Base-by-base conservation (phyloP, 2,329 filamentous ascomycete genomes). In the Colletotrichum navitas region DNA sequence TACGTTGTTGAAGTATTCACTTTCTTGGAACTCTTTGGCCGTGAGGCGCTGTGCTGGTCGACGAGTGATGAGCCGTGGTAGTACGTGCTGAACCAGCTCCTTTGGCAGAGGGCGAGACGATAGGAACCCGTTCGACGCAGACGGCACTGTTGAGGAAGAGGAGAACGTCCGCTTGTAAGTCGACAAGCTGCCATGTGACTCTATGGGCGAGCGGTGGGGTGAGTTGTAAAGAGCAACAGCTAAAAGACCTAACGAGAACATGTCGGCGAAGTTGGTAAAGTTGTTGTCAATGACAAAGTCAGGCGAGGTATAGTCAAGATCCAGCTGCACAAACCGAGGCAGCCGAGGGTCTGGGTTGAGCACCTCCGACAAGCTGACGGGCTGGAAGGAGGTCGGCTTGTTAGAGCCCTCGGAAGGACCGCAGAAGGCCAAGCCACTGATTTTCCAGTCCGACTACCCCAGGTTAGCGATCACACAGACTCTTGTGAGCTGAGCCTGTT, bases 1-100 rank as follows among this genome's bases (percentile, higher is more conserved):
- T 56, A 98, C 93, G 77, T 98, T 99, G 82, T 99, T 94, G 79
- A 99, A 99, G 79, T 97, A 99, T 75, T 94, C 91, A 77, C 94
- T 97, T 80, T 98, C 90, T 79, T 99, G 96, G 76, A 99, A 98
- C 76, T 97, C 95, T 65, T 89, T 90, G 5, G 95, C 94, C 34
- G 91, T 94, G 84, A 98, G 89, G 55, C 96, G 90, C 79, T 97
- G 93, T 3, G 94, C 94, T 3, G 96, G 94, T 66, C 94, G 87
- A 74, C 96, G 88, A 0, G 95, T 96, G 68, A 99, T 95, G 55
- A 99, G 88, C 34, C 92, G 88, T 2, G 96, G 94, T 5, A 99
- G 84, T 0, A 98, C 92, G 73, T 92, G 89, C 24, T 87, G 87
- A 12, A 90, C 85, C 18, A 99, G 87, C 68, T 97, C 94, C 73